These are phyloP conservation scores for Colletotrichum sidae DNA, from an alignment of 2,329 filamentous ascomycete genomes.

Conservation along the genomic window DNA sequence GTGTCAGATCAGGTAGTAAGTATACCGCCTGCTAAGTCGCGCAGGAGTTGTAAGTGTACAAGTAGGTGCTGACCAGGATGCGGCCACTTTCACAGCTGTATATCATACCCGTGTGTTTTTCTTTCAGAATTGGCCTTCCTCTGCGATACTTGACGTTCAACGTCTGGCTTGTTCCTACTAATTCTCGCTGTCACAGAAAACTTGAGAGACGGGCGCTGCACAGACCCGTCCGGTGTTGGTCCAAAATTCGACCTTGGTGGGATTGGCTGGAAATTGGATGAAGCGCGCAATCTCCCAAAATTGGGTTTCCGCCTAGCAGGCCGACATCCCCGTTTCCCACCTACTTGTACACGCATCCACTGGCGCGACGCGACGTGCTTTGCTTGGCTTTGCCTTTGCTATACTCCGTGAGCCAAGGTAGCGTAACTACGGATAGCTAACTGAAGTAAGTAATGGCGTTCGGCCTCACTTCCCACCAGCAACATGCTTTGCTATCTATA, in stretches of 20 bases:
- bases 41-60: too few species aligned
- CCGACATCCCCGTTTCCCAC: constrained; percentile 17
- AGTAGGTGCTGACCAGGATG: too few species aligned
- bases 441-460: too few species aligned
- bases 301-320: constrained; percentile 29
- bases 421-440: too few species aligned
- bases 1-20: too few species aligned
- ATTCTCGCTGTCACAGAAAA: constrained; percentile 2
- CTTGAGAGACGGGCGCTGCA: constrained; percentile 23
- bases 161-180: constrained; percentile 15
- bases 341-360: constrained; percentile 13
- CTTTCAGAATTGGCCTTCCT: too few species aligned
- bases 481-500: constrained; percentile 13
- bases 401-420: too few species aligned
- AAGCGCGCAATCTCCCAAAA: constrained; percentile 28
- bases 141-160: neutral
- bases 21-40: too few species aligned
- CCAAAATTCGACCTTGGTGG: neutral
- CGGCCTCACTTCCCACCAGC: neutral
- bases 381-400: too few species aligned
- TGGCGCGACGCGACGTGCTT: constrained; percentile 8
- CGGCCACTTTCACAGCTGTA: too few species aligned
- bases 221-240: constrained; percentile 23
- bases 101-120: too few species aligned
- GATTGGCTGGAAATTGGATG: constrained; percentile 34